Conservation (phyloP, 2,329 filamentous ascomycete species). For the Exserohilum turcica region DNA sequence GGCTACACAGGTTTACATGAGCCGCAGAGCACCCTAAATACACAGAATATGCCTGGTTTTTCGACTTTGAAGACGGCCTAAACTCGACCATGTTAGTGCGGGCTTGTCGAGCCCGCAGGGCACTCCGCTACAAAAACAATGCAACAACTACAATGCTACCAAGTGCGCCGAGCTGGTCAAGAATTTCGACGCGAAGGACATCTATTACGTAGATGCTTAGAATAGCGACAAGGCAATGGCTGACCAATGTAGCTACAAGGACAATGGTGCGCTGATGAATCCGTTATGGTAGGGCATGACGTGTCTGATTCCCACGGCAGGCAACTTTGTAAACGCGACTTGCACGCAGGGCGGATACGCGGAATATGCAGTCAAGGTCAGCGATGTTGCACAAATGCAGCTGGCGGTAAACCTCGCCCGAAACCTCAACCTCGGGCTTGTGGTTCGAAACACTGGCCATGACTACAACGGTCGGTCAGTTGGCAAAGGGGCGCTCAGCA, state of each 20-base stretch:
- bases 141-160: constrained; percentile 35
- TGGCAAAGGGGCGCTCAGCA: constrained; percentile 34
- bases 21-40: constrained; percentile 18
- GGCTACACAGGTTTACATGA: constrained; percentile 12
- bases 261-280: constrained; percentile 36
- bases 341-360: constrained; percentile 41
- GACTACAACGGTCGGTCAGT: constrained; percentile 39
- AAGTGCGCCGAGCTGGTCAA: constrained; percentile 30
- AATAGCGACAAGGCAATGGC: not conserved
- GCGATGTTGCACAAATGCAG: constrained; percentile 41
- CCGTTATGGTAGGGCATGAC: constrained; percentile 39
- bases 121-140: constrained; percentile 31
- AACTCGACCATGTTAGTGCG: constrained; percentile 15
- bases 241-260: constrained; percentile 21
- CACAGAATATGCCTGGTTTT: constrained; percentile 29
- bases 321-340: constrained; percentile 24
- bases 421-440: constrained; percentile 38
- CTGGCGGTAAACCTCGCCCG: constrained; percentile 42
- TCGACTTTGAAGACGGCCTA: constrained; percentile 45
- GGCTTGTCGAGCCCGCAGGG: constrained; percentile 23
- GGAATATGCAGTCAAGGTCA: constrained; percentile 34
- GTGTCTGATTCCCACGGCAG: constrained; percentile 27
- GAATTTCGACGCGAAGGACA: constrained; percentile 23
- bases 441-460: constrained; percentile 42
- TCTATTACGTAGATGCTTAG: constrained; percentile 25